Evolutionary conservation across 352 stramenopile species (phyloP), one percentile per base, ranked within the genome.

Genomic region (Phytophthora palmivora): DNA sequence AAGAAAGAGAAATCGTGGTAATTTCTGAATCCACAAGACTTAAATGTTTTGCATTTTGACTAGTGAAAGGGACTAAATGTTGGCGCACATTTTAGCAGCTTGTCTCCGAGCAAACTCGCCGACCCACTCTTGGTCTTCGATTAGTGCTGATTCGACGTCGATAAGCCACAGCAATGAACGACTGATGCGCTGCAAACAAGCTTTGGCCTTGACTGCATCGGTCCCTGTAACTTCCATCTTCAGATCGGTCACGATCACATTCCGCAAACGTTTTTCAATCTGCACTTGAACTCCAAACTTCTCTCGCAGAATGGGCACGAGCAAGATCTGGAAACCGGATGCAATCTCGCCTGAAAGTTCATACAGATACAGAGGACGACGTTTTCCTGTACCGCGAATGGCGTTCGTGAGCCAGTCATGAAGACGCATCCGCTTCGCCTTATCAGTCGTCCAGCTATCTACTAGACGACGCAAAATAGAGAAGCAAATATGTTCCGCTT

Each of bases 351-450:
- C 74, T n/a, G 81, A 79, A 18, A 92, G 69, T 8, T 89, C 76
- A 12, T 80, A 72, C 11, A 92, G 38, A 55, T 88, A 85, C 11
- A 92, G 70, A 6, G 82, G 72, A 43, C 63, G 65, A 1, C 78
- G 72, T 30, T 76, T 80, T 7, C 80, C 82, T 11, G 80, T 90
- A 21, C 67, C 56, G 8, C 78, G 78, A 15, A 90, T 84, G 7
- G 78, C 74, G 24, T 86, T 88, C n/a, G 67, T 89, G 16, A 91
- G 70, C 80, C 82, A 91, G 69, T 91, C 82, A 38, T 88, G 74
- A 14, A 91, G 60, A 24, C 70, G 50, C 82, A 91, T 91, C 18
- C 78, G 62, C 62, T 91, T 89, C n/a, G 80, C 67, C 24, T 85
- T 87, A 65, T 91, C 82, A 15, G 72, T 78, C 14, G 82, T 89